These are phyloP conservation scores for Thermothelomyces thermophilus DNA, from an alignment of 2,329 filamentous ascomycete species.

Conservation along the genomic window DNA sequence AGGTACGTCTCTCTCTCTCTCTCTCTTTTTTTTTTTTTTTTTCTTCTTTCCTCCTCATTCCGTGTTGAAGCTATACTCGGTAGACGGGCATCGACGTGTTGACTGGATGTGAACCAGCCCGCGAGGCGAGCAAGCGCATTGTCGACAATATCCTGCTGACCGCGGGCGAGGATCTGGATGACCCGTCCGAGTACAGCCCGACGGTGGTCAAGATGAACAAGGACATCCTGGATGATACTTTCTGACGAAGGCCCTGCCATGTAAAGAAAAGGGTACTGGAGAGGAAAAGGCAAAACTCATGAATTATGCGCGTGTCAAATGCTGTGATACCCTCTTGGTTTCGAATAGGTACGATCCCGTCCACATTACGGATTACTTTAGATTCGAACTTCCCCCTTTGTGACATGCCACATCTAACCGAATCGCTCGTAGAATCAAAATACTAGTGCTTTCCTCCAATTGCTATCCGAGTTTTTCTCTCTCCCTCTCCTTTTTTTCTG, in stretches of 20 bases:
- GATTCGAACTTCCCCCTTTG: no score
- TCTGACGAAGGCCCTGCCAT: constrained; percentile 36
- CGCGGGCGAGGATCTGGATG: constrained; percentile 58
- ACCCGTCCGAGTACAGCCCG: constrained; percentile 54
- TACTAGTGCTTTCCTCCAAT: no score
- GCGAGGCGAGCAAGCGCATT: constrained; percentile 73
- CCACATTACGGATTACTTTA: no score
- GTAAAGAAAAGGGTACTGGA: neutral
- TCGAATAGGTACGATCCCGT: neutral
- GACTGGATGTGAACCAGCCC: constrained; percentile 43
- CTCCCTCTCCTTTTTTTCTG: no score
- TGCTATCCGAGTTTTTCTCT: no score
- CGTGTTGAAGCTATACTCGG: neutral
- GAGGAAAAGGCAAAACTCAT: no score
- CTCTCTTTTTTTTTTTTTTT: no score
- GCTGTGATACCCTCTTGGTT: neutral
- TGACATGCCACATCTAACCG: no score
- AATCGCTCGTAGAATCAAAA: no score
- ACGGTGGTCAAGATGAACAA: constrained; percentile 60
- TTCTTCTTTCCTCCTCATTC: no score
- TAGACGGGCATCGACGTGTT: no score
- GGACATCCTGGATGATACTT: constrained; percentile 56
- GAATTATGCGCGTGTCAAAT: neutral
- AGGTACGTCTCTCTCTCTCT: constrained; percentile 41
- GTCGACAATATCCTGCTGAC: constrained; percentile 74